A percentile compares a stretch with the other conserved stretches of the same genome.
These are phyloP conservation scores for Rosa hybrid DNA, from an alignment of 331 rosid species.

Conservation along the genomic window DNA sequence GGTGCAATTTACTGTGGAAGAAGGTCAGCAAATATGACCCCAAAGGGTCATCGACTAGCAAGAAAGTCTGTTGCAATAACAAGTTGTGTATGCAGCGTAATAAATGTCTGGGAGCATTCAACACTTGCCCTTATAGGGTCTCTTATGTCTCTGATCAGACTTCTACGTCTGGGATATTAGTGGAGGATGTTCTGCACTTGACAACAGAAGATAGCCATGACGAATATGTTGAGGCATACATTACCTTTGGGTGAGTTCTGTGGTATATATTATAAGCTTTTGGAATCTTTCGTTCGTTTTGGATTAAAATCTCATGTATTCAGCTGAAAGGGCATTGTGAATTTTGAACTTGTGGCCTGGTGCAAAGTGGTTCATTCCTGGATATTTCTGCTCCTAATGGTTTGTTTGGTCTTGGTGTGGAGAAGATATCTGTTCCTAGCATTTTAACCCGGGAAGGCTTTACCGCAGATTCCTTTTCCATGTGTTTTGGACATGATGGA, in stretches of 20 bases:
- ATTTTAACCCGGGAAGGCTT: slow-evolving; percentile 78
- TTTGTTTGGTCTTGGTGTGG: slow-evolving; percentile 96
- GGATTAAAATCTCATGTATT: background rate
- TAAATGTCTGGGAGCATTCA: slow-evolving; percentile 56
- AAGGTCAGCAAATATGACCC: slow-evolving; percentile 75
- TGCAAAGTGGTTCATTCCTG: slow-evolving; percentile 87
- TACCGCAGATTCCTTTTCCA: slow-evolving; percentile 84
- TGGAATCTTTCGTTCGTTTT: background rate
- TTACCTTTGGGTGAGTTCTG: slow-evolving; percentile 82
- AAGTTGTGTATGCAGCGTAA: slow-evolving; percentile 61
- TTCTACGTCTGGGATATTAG: slow-evolving; percentile 76
- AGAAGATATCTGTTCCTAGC: slow-evolving; percentile 96
- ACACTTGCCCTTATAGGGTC: slow-evolving; percentile 84
- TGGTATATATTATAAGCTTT: background rate
- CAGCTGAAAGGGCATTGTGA: slow-evolving; percentile 21
- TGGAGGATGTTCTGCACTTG: slow-evolving; percentile 87
- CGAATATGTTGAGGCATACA: slow-evolving; percentile 63
- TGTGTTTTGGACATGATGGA: slow-evolving; percentile 95
- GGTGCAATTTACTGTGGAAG: slow-evolving; percentile 36
- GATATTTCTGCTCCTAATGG: slow-evolving; percentile 97
- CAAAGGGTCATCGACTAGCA: slow-evolving; percentile 80
- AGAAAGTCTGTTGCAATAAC: slow-evolving; percentile 69
- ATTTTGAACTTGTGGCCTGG: slow-evolving; percentile 83
- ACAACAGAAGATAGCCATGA: slow-evolving; percentile 53
- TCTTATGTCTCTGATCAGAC: slow-evolving; percentile 90